These are phyloP conservation scores for Helianthus tuberosus DNA, from an alignment of 129 eudicot species.

Conservation along the genomic window DNA sequence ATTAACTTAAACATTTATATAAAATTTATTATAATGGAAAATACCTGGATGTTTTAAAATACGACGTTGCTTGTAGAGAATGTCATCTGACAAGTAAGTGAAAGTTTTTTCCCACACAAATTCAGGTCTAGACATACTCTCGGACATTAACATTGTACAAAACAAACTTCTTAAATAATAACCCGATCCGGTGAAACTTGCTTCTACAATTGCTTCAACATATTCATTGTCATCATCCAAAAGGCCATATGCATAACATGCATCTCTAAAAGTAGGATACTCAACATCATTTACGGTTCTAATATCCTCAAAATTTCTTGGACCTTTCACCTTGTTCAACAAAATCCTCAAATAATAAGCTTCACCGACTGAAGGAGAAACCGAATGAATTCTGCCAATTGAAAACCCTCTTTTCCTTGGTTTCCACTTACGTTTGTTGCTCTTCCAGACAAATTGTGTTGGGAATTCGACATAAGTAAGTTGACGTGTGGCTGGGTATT, in stretches of 20 bases:
- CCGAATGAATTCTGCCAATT: conserved; percentile 2
- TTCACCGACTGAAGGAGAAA: neutral
- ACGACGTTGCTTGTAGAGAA: neutral
- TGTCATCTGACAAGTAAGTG: neutral
- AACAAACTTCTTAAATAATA: neutral
- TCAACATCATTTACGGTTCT: neutral
- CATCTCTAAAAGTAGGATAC: neutral
- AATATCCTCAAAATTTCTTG: neutral
- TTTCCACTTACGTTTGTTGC: neutral
- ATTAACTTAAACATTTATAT: neutral
- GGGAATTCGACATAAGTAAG: neutral
- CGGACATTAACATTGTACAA: neutral
- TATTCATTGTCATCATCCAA: neutral
- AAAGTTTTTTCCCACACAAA: neutral
- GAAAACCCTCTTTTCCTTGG: neutral
- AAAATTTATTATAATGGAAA: neutral
- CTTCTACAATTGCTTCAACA: neutral
- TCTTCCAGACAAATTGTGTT: neutral
- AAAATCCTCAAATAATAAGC: neutral
- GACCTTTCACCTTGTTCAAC: neutral
- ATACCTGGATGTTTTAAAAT: neutral
- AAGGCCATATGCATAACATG: conserved; percentile 14
- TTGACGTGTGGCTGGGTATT: neutral
- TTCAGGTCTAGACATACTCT: neutral
- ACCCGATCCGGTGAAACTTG: neutral